Conservation (phyloP, 768 basidiomycete genomes). For the Trametes cinnabarina region DNA sequence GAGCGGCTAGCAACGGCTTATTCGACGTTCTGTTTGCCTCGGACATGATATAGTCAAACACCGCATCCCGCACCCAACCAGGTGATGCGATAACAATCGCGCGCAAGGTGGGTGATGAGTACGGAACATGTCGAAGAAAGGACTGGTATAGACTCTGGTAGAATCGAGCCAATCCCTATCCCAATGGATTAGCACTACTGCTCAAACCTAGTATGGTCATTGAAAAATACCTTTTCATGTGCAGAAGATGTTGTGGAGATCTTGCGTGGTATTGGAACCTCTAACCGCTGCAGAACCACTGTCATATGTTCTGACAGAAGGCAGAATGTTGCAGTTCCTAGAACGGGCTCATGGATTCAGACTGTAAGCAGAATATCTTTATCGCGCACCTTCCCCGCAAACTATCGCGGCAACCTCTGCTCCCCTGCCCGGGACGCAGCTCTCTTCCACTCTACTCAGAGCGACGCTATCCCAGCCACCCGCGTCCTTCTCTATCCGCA, state of each 20-base stretch:
- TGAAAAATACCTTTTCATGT: conserved; percentile 80
- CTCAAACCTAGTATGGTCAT: no score
- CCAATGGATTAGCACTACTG: neutral
- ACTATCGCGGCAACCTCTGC: conserved; percentile 97
- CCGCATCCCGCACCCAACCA: conserved; percentile 90
- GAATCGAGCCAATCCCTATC: conserved; percentile 70
- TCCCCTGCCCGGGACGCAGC: conserved; percentile 89
- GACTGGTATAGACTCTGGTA: conserved; percentile 83
- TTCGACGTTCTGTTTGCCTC: conserved; percentile 82
- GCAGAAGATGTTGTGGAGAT: conserved; percentile 77
- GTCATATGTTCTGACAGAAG: conserved; percentile 97
- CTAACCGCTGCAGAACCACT: conserved; percentile 84
- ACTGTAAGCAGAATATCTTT: neutral
- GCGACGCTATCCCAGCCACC: conserved; percentile 85
- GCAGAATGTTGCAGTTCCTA: conserved; percentile 88
- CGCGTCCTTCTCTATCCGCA: conserved; percentile 87
- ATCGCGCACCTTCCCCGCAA: conserved; percentile 74
- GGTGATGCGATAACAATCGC: conserved; percentile 97
- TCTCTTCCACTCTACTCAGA: conserved; percentile 75
- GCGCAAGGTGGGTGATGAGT: conserved; percentile 62
- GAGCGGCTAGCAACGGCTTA: conserved; percentile 74
- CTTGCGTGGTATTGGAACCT: conserved; percentile 88
- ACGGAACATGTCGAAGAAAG: conserved; percentile 90
- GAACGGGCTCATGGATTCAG: neutral
- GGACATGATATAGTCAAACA: conserved; percentile 77